Evolutionary conservation across 169 alveolate species (phyloP), one percentile per base, ranked within the genome.

Genomic region (Eimeria maxima): DNA sequence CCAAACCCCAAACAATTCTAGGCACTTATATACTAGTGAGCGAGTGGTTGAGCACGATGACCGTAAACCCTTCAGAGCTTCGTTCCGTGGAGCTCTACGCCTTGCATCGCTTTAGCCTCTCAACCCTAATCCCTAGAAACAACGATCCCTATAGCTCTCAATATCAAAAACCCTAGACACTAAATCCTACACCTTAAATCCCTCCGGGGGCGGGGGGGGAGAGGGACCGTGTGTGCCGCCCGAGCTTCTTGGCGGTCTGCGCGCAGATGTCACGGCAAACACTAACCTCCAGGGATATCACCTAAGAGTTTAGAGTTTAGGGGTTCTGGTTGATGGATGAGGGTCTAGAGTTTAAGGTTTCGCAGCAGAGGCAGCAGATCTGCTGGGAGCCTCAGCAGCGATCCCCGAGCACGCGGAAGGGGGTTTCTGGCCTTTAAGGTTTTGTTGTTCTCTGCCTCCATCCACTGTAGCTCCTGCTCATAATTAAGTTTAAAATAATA

Each of bases 231-330:
- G 67, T 57, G 67, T 57, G 67, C 5, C 24, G 67, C 22, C 18
- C n/a, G 7, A 57, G 10, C 67, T 57, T 57, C n/a, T 3, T 3
- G 67, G 24, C 18, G 67, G 7, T 33, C 45, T 33, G 20, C 38
- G 14, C 8, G 80, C 3, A 69, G 44, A 4, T 69, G 8, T 16
- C 18, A 65, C 6, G n/a, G 74, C 8, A 65, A 22, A 65, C 8
- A n/a, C 24, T 5, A 4, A n/a, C 74, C 7, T 65, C 18, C 33
- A 65, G 24, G 24, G 24, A 6, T 10, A 11, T 22, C 22, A 33
- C 16, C 18, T 69, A 11, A 69, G 80, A 45, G 80, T 69, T 69
- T 69, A 69, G 80, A 45, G 38, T 69, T 69, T 69, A 69, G 80
- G 80, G 45, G 16, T 69, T 69, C 16, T 42, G 80, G 80, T 69